Evolutionary conservation across 495 filamentous ascomycete species (phyloP).

Genomic region (Tricharina praecox): DNA sequence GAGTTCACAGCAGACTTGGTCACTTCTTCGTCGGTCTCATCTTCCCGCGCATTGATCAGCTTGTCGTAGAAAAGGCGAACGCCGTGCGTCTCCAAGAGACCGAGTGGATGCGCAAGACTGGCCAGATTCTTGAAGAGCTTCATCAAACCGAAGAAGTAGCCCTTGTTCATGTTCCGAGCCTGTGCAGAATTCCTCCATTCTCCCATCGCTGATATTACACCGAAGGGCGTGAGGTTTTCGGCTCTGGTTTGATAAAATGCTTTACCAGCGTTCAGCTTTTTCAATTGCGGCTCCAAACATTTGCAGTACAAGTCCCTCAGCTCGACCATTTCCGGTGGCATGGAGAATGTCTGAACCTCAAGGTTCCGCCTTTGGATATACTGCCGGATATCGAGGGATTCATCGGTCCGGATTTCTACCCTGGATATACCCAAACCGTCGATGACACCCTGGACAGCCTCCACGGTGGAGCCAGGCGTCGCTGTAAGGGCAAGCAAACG

Average conservation of each 20-base stretch:
- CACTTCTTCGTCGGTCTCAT: slow-evolving; percentile 35
- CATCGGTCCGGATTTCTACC: slow-evolving; percentile 84
- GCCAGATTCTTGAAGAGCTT: slow-evolving; percentile 58
- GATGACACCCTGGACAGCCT: slow-evolving; percentile 88
- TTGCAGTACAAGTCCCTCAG: slow-evolving; percentile 62
- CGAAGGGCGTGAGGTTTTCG: slow-evolving; percentile 64
- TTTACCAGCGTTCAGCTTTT: slow-evolving; percentile 60
- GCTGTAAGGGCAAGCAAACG: slow-evolving; percentile 88
- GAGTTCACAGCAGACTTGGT: neutral
- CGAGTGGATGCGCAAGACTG: slow-evolving; percentile 66
- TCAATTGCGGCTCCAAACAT: slow-evolving; percentile 58
- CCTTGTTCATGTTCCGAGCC: slow-evolving; percentile 44
- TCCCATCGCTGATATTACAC: slow-evolving; percentile 52
- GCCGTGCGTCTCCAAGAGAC: slow-evolving; percentile 81
- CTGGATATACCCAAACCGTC: slow-evolving; percentile 75
- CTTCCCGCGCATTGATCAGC: slow-evolving; percentile 44
- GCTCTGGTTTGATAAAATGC: slow-evolving; percentile 71
- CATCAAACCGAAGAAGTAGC: slow-evolving; percentile 60
- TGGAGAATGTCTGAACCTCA: slow-evolving; percentile 63
- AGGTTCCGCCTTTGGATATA: slow-evolving; percentile 71
- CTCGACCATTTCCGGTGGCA: slow-evolving; percentile 70
- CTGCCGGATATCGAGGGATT: slow-evolving; percentile 78
- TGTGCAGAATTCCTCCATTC: slow-evolving; percentile 62
- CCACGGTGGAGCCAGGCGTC: slow-evolving; percentile 76
- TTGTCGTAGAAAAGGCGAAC: slow-evolving; percentile 77